Conservation (phyloP, 2,329 filamentous ascomycete species). For the Fusarium marasasianum region DNA sequence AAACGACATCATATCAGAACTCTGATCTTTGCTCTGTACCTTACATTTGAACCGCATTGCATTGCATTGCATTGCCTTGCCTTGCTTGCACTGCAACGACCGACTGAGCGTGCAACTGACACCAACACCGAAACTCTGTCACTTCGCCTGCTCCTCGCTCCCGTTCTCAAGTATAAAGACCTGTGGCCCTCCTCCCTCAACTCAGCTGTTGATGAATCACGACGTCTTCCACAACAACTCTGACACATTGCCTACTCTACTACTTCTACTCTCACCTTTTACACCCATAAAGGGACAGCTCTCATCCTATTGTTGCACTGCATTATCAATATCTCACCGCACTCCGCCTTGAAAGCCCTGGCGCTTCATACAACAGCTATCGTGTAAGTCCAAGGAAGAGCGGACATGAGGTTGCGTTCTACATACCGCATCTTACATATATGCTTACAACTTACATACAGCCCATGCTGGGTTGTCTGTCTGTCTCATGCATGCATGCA, state of each 20-base stretch:
- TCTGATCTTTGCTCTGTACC: constrained; percentile 6
- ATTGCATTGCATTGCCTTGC: not conserved
- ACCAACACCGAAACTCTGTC: constrained; percentile 1
- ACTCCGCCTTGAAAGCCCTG: not conserved
- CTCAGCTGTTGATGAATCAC: not conserved
- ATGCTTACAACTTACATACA: constrained; percentile 6
- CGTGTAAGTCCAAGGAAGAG: constrained; percentile 25
- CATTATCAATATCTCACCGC: constrained; percentile 6
- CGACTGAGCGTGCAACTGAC: constrained; percentile 6
- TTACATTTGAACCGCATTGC: not conserved
- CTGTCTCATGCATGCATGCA: constrained; percentile 25
- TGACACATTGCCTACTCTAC: not conserved
- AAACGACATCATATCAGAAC: constrained; percentile 35
- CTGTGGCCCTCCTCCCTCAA: constrained; percentile 11
- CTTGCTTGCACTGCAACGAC: not conserved
- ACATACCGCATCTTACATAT: constrained; percentile 11
- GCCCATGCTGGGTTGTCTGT: constrained; percentile 19
- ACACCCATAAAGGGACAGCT: not conserved
- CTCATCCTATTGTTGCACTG: constrained; percentile 1
- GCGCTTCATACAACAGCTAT: not conserved
- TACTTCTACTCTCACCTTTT: not conserved
- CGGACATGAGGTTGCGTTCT: constrained; percentile 12
- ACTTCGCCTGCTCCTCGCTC: constrained; percentile 9
- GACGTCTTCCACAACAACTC: constrained; percentile 7
- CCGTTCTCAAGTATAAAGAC: constrained; percentile 30